Evolutionary conservation across 768 basidiomycete species (phyloP), one percentile per base, ranked within the genome.

Genomic region (Pseudohyphozyma bogoriensis): DNA sequence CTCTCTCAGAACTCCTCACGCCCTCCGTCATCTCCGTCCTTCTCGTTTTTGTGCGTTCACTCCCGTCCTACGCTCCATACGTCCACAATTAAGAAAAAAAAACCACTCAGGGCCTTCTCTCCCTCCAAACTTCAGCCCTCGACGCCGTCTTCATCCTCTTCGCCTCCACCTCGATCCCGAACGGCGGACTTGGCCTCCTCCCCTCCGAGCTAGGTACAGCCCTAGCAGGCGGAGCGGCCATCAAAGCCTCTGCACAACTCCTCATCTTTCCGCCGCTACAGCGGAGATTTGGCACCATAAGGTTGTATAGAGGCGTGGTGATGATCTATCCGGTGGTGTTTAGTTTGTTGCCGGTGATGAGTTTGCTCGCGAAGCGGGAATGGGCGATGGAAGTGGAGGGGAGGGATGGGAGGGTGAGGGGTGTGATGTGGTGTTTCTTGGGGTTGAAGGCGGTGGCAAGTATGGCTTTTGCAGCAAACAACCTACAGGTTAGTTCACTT

Each of bases 231-330:
- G 62, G 54, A 5, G 63, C 61, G 11, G 47, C 69, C 32, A 36
- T 36, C 9, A 54, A 61, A 13, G 64, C 64, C 20, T 24, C 35
- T 0, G 55, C 56, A 31, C 64, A 67, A 42, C 37, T 68, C 31
- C n/a, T 68, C 49, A 35, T 66, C 36, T 70, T 69, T 64, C 59
- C 68, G 12, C 66, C 63, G 0, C 36, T 69, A 8, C 66, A 70
- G 33, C 18, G 16, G 4, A 47, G 59, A 3, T 28, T 60, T 3
- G 69, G 69, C 16, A 67, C 69, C n/a, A n/a, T n/a, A n/a, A n/a
- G n/a, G n/a, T n/a, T n/a, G n/a, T n/a, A n/a, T n/a, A n/a, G n/a
- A n/a, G n/a, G n/a, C n/a, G n/a, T n/a, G n/a, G n/a, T n/a, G n/a
- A n/a, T n/a, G n/a, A n/a, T n/a, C n/a, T n/a, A n/a, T n/a, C n/a